These are phyloP conservation scores for Chaetoceros muelleri DNA, from an alignment of 108 stramenopile species.

Conservation along the genomic window DNA sequence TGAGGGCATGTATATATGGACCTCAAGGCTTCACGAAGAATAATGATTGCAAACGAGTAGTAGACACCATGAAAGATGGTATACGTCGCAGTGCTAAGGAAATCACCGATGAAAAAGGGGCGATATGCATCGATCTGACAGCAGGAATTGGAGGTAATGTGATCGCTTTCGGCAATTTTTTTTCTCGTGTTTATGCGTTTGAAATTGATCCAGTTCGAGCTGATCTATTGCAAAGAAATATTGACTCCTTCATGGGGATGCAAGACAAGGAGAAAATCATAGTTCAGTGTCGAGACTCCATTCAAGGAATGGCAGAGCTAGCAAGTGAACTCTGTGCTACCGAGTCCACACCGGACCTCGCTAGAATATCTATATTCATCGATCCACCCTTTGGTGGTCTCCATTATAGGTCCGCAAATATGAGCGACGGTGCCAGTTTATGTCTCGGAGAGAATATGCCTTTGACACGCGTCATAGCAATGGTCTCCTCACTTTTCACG, in stretches of 20 bases:
- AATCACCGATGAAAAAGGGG: no score
- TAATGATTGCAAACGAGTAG: neutral
- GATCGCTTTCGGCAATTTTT: neutral
- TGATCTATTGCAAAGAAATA: neutral
- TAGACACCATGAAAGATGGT: no score
- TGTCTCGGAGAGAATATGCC: neutral
- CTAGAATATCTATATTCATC: neutral
- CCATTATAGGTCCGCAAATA: no score
- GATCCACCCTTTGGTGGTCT: neutral
- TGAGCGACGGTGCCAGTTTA: no score
- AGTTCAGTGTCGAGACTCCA: neutral
- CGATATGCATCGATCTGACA: neutral
- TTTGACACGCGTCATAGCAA: neutral
- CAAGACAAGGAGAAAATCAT: neutral
- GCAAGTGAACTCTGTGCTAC: neutral
- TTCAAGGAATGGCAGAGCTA: neutral
- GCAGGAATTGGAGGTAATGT: neutral
- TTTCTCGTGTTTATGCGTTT: neutral
- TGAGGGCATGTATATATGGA: neutral
- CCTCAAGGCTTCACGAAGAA: neutral
- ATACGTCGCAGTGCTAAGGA: no score
- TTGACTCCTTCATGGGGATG: neutral
- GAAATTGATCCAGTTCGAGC: neutral
- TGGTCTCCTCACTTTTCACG: neutral
- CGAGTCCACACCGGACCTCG: neutral